Base-by-base conservation (phyloP, 2,329 filamentous ascomycete genomes). In the Didymella sp. region DNA sequence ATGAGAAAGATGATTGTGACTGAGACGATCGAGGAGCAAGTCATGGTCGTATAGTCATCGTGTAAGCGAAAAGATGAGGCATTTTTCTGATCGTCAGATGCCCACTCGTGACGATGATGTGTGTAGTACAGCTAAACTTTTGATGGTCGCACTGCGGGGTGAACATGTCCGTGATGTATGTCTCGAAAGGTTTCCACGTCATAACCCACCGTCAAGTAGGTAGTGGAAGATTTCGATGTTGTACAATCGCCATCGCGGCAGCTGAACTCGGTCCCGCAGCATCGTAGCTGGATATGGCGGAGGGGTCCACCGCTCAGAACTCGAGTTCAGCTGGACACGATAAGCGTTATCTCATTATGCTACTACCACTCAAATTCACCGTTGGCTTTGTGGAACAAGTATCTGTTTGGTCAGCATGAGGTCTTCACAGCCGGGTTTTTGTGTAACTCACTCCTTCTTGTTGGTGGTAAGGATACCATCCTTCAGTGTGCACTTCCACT, bases 341-440 rank as follows among this genome's bases (percentile, higher is more conserved):
- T 64, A 60, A 66, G 60, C 57, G 54, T 51, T 49, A 49, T 59
- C 50, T 61, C 53, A 44, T 52, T 51, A 58, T 47, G 56, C 41
- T 54, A 60, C 79, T 85, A 99, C 95, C 95, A 99, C 78, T 99
- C 95, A 68, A 97, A 98, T 79, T 98, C 95, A 70, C 95, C 95
- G 42, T 89, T 92, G 22, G 93, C 95, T 79, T 98, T 98, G 82
- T 96, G 92, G 80, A 99, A 99, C 64, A 99, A 90, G 73, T 96
- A 96, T 77, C 85, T 87, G 64, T 9, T 37, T 49, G 15, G 64
- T 64, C 51, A 66, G 60, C n/a, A 46, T 6, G 1, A 2, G 12
- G 2, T 21, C 12, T 33, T 19, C 0, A 9, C 5, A 6, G 25
- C 19, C 17, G 28, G 35, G 17, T 19, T 24, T 33, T 24, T 33